Percentiles rank a stretch among this genome's conserved stretches.
These are phyloP conservation scores for Boletus rubroflammeus DNA, from an alignment of 768 basidiomycete species.

Conservation along the genomic window DNA sequence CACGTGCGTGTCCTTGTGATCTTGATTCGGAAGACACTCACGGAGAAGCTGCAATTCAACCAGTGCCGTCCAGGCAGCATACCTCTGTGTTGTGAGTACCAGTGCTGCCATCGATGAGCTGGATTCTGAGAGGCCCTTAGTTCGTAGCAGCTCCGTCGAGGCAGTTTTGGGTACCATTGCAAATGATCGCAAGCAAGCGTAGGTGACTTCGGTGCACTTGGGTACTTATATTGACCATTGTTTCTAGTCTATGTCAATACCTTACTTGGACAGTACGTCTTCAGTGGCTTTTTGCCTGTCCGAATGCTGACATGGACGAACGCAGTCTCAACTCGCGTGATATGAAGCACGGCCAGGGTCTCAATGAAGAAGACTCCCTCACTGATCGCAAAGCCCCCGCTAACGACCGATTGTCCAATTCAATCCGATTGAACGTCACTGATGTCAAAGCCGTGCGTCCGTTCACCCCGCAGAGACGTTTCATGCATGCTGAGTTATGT, in stretches of 20 bases:
- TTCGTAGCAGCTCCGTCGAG: conserved; percentile 22
- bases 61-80: conserved; percentile 19
- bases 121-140: conserved; percentile 8
- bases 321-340: conserved; percentile 27
- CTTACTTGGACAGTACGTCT: conserved; percentile 24
- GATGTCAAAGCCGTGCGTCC: conserved; percentile 18
- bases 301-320: not conserved
- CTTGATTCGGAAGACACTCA: not conserved
- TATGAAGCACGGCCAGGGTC: conserved; percentile 13
- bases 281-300: not conserved
- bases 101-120: not conserved
- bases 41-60: not conserved
- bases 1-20: conserved; percentile 16
- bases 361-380: conserved; percentile 25
- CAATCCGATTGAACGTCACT: conserved; percentile 12
- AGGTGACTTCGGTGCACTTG: not conserved
- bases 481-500: not conserved
- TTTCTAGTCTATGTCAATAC: conserved; percentile 29
- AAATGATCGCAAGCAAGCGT: conserved; percentile 28
- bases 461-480: not conserved
- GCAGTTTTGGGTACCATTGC: conserved; percentile 25
- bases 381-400: conserved; percentile 1
- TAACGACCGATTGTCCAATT: not conserved
- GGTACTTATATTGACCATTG: not conserved
- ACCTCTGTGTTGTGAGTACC: conserved; percentile 20